Base-by-base conservation (phyloP, 1,284 basidiomycete genomes). In the Trametes versicolor region DNA sequence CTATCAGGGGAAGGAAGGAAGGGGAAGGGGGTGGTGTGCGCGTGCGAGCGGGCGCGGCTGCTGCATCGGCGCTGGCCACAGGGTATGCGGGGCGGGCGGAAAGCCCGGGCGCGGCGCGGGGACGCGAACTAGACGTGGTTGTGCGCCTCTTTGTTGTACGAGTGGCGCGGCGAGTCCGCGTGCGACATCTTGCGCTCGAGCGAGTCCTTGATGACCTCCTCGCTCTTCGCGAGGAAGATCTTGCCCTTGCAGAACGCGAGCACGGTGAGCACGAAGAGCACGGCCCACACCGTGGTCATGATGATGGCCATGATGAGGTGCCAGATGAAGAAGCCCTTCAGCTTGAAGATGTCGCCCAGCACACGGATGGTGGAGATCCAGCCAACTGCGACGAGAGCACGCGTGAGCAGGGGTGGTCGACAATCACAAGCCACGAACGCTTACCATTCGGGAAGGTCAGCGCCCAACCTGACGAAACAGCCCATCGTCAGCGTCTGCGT, bases 401-500 rank as follows among this genome's bases (percentile, higher is more conserved):
- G 21, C 32, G 58, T 58, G 9, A 58, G 45, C 34, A 48, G 49
- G 36, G 29, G 34, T 6, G 21, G 41, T 15, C n/a, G 47, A 36
- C 32, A 41, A 63, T 34, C 37, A 29, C 48, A 32, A 58, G 17
- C 9, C 4, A 5, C 23, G 48, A 23, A 17, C 21, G 53, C 68
- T 60, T 66, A 81, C 81, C 81, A 67, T 83, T 84, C 2, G 82
- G 83, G 74, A 84, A 84, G 6, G 82, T 84, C 66, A 84, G 67
- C 8, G 82, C 81, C 82, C 82, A 83, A 70, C 78, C 80, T 81
- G 52, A 21, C 9, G 34, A 25, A 25, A 32, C 36, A 13, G 10
- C 13, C 56, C 47, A 23, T 50, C 52, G 48, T 52, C 10, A 53
- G 43, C 54, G 55, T 29, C 39, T 55, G 52, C 2, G 25, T 9